Conservation (phyloP, 2,329 filamentous ascomycete species). For the Sordariomycetes sp. region DNA sequence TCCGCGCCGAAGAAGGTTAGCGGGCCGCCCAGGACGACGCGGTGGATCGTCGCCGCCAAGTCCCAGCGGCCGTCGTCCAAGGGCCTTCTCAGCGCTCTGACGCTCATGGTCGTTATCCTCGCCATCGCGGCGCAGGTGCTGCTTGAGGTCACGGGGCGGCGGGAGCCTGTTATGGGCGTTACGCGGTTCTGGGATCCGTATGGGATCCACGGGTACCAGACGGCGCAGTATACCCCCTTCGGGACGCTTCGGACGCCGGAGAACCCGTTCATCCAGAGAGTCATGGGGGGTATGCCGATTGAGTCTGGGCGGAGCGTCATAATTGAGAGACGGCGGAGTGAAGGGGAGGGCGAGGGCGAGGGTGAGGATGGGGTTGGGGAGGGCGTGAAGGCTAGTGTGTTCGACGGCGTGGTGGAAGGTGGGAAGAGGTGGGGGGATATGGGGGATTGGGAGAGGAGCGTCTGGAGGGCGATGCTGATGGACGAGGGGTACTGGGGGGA, state of each 20-base stretch:
- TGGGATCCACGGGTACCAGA: not conserved
- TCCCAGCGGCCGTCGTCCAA: conserved; percentile 36
- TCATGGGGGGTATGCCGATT: not conserved
- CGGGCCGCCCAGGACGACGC: conserved; percentile 34
- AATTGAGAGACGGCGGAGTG: not conserved
- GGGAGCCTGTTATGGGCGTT: conserved; percentile 33
- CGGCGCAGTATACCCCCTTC: too few species aligned
- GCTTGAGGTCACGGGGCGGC: conserved; percentile 47
- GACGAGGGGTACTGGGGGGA: not conserved
- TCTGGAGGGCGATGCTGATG: not conserved
- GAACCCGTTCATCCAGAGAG: not conserved
- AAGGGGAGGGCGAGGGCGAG: not conserved
- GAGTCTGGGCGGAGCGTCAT: not conserved
- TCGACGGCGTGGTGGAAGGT: too few species aligned
- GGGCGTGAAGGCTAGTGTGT: too few species aligned
- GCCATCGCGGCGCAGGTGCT: conserved; percentile 49
- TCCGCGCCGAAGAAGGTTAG: conserved; percentile 17
- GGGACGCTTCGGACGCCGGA: conserved; percentile 3
- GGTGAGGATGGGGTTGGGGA: not conserved
- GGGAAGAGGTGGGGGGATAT: not conserved
- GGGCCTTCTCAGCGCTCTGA: conserved; percentile 37
- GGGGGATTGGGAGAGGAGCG: not conserved
- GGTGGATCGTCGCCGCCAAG: conserved; percentile 56
- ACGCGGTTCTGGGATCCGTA: conserved; percentile 6
- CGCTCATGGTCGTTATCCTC: conserved; percentile 45